phyloP scores from a whole-genome alignment of 192 early-diverging fungal genomes.

The Phlyctochytrium bullatum region DNA sequence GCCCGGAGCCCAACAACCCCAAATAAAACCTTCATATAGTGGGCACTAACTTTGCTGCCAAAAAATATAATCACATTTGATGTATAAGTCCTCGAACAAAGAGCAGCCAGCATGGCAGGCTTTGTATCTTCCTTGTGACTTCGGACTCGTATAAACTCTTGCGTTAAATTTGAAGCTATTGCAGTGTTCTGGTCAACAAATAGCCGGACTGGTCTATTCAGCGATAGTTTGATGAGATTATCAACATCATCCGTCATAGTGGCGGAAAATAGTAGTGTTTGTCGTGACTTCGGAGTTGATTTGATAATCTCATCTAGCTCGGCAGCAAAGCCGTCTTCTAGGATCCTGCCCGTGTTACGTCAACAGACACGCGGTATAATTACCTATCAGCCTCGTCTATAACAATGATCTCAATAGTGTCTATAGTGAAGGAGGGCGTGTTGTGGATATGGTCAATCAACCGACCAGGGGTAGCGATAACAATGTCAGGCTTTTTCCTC shows the following conservation, averaged over 20 bases:
- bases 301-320: constrained; percentile 96
- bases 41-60: constrained; percentile 88
- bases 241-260: constrained; percentile 99
- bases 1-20: constrained; percentile 82
- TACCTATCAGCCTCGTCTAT: constrained; percentile 98
- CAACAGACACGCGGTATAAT: not conserved
- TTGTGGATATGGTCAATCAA: constrained; percentile 97
- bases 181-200: constrained; percentile 84
- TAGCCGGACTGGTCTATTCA: constrained; percentile 83
- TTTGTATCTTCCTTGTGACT: constrained; percentile 79
- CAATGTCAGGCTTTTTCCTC: constrained; percentile 79
- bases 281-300: constrained; percentile 78
- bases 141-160: constrained; percentile 97
- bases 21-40: constrained; percentile 98
- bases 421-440: constrained; percentile 81
- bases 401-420: constrained; percentile 89
- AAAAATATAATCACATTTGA: constrained; percentile 88
- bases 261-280: constrained; percentile 99
- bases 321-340: constrained; percentile 96
- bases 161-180: constrained; percentile 72
- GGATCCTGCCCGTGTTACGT: constrained; percentile 56
- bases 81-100: constrained; percentile 82
- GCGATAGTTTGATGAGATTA: constrained; percentile 88
- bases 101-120: constrained; percentile 78
- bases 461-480: constrained; percentile 97